Evolutionary conservation across 768 basidiomycete species (phyloP).

Genomic region (Sporobolomyces phaffii): DNA sequence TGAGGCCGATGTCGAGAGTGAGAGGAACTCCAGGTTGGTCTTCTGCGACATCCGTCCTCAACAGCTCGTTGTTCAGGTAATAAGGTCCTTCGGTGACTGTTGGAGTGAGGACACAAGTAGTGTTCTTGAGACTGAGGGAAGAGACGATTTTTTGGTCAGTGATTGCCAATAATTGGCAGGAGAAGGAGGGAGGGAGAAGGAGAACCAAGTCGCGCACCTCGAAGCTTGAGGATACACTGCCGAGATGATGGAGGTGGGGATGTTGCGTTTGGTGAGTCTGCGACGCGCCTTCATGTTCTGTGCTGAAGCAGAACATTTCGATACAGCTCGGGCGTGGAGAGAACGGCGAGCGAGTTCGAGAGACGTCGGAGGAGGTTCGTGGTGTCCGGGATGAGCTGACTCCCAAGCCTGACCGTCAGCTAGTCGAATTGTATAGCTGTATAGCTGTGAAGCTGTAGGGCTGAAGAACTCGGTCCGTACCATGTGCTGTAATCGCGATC

Average conservation of each 20-base stretch:
- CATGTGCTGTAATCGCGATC: no score
- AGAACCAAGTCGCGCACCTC: not conserved
- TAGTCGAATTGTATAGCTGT: no score
- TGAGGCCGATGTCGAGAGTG: slow-evolving; percentile 48
- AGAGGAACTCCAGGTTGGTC: slow-evolving; percentile 46
- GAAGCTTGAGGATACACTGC: slow-evolving; percentile 10
- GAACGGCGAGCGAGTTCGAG: not conserved
- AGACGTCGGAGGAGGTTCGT: not conserved
- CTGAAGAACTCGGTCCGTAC: no score
- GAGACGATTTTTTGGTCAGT: not conserved
- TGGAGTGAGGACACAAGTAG: slow-evolving; percentile 32
- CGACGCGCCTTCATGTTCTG: slow-evolving; percentile 2
- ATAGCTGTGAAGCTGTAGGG: no score
- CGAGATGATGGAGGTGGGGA: slow-evolving; percentile 5
- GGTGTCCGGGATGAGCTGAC: slow-evolving; percentile 15
- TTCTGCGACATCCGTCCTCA: slow-evolving; percentile 44
- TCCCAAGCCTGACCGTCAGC: no score
- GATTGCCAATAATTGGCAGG: no score
- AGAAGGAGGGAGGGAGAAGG: not conserved
- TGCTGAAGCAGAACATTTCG: slow-evolving; percentile 5
- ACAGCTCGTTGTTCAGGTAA: slow-evolving; percentile 45
- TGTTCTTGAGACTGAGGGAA: slow-evolving; percentile 6
- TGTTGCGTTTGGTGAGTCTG: slow-evolving; percentile 17
- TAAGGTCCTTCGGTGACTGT: slow-evolving; percentile 43
- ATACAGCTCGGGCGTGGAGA: not conserved